Conservation (phyloP, 352 stramenopile species). For the Phytophthora ohioensis region DNA sequence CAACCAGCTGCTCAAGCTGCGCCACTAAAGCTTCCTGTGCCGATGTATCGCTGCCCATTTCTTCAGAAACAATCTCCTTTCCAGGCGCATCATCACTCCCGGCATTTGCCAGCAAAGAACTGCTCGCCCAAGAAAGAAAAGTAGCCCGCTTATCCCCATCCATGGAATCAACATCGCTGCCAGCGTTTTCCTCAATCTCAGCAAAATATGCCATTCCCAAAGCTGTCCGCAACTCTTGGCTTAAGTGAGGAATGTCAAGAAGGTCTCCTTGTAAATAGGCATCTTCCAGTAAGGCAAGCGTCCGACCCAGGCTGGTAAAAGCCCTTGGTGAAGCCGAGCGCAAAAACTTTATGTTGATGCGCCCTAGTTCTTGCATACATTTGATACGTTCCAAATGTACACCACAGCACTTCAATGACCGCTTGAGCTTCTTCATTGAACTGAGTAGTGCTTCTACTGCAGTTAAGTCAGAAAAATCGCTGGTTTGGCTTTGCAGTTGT, state of each 20-base stretch:
- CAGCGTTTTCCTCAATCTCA: slow-evolving; percentile 33
- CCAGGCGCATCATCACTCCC: slow-evolving; percentile 27
- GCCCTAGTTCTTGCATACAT: slow-evolving; percentile 55
- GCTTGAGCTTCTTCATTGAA: slow-evolving; percentile 59
- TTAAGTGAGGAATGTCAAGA: slow-evolving; percentile 57
- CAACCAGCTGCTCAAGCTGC: slow-evolving; percentile 34
- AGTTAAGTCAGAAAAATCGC: slow-evolving; percentile 29
- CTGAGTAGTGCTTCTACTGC: slow-evolving; percentile 48
- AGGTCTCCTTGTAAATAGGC: slow-evolving; percentile 49
- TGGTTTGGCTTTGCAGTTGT: slow-evolving; percentile 38
- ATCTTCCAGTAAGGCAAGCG: slow-evolving; percentile 51
- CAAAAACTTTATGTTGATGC: slow-evolving; percentile 50
- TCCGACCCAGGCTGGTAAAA: slow-evolving; percentile 49
- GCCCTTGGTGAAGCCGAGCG: slow-evolving; percentile 43
- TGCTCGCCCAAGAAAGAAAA: slow-evolving; percentile 53
- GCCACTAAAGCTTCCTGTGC: slow-evolving; percentile 26
- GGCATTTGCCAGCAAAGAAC: slow-evolving; percentile 49
- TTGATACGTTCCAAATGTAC: slow-evolving; percentile 60
- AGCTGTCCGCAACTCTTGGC: slow-evolving; percentile 49
- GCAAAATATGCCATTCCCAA: slow-evolving; percentile 62
- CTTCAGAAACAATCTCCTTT: background rate
- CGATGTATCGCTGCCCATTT: slow-evolving; percentile 13
- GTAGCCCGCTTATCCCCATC: background rate
- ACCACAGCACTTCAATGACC: slow-evolving; percentile 45
- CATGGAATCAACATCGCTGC: slow-evolving; percentile 8